Evolutionary conservation across 1,284 basidiomycete genomes (phyloP).

Genomic region (Boletus calvinii): DNA sequence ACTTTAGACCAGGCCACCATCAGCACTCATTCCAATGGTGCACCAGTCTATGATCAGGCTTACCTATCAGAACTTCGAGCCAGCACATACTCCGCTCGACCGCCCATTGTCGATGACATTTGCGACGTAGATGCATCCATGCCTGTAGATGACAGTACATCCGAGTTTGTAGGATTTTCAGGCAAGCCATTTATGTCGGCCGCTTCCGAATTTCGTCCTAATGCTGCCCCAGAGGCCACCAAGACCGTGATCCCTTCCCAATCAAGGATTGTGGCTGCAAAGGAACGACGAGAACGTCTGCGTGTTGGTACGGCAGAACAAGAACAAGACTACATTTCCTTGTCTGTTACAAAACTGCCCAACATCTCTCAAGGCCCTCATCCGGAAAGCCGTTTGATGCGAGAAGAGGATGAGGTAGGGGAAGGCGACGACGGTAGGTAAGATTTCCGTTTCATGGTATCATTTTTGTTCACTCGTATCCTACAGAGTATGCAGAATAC

Average conservation of each 20-base stretch:
- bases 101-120: slow-evolving; percentile 38
- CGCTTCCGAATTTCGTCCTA: not conserved
- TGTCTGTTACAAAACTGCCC: slow-evolving; percentile 61
- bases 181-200: slow-evolving; percentile 32
- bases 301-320: slow-evolving; percentile 44
- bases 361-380: slow-evolving; percentile 72
- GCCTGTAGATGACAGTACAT: slow-evolving; percentile 43
- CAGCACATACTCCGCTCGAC: slow-evolving; percentile 65
- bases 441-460: slow-evolving; percentile 1
- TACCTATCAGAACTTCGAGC: slow-evolving; percentile 85
- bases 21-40: slow-evolving; percentile 42
- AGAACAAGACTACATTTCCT: slow-evolving; percentile 75
- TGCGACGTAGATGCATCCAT: slow-evolving; percentile 57
- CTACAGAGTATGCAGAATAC: slow-evolving; percentile 81
- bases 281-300: slow-evolving; percentile 71
- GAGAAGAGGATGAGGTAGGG: slow-evolving; percentile 92
- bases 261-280: slow-evolving; percentile 75
- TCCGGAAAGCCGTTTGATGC: slow-evolving; percentile 81
- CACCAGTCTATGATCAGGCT: slow-evolving; percentile 70
- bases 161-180: slow-evolving; percentile 38
- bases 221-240: slow-evolving; percentile 18
- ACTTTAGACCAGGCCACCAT: slow-evolving; percentile 55
- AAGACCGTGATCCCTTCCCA: slow-evolving; percentile 69
- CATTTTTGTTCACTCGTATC: slow-evolving; percentile 12
- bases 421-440: slow-evolving; percentile 87